Evolutionary conservation across 192 early-diverging fungal genomes (phyloP).

Genomic region (Coemansia sp.): DNA sequence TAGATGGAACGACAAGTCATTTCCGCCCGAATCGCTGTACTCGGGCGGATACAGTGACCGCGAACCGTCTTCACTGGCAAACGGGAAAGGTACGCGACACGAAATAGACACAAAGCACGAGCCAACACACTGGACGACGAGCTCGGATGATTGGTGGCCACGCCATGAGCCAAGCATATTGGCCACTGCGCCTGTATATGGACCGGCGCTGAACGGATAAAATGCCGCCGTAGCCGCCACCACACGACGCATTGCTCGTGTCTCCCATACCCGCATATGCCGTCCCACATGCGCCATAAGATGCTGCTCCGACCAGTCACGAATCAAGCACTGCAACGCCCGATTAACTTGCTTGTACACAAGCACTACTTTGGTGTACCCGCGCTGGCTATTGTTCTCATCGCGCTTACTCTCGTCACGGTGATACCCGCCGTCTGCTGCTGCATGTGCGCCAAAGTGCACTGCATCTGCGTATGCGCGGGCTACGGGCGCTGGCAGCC

Average conservation of each 20-base stretch:
- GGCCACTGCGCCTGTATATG: slow-evolving; percentile 41
- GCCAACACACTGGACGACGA: slow-evolving; percentile 40
- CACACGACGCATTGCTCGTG: slow-evolving; percentile 33
- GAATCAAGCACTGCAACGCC: slow-evolving; percentile 48
- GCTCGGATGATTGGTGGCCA: slow-evolving; percentile 40
- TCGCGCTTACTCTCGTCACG: neutral
- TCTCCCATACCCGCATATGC: slow-evolving; percentile 48
- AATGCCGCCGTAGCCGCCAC: slow-evolving; percentile 38
- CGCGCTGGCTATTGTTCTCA: slow-evolving; percentile 9
- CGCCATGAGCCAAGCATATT: slow-evolving; percentile 35
- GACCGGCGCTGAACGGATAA: slow-evolving; percentile 41
- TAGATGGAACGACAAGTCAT: slow-evolving; percentile 42
- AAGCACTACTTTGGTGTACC: slow-evolving; percentile 45
- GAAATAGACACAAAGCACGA: slow-evolving; percentile 49
- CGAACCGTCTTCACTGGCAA: slow-evolving; percentile 29
- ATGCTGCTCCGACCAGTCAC: slow-evolving; percentile 54
- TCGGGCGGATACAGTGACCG: slow-evolving; percentile 31
- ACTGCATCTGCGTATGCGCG: slow-evolving; percentile 44
- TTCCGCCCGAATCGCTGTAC: slow-evolving; percentile 35
- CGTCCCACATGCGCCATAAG: slow-evolving; percentile 52
- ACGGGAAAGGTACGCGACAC: slow-evolving; percentile 44
- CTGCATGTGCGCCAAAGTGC: slow-evolving; percentile 43
- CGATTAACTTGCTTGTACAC: slow-evolving; percentile 45
- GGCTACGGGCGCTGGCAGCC: slow-evolving; percentile 33
- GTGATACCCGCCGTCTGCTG: slow-evolving; percentile 48